These are phyloP conservation scores for Stromatinia cepivora DNA, from an alignment of 2,329 filamentous ascomycete species.

Conservation along the genomic window DNA sequence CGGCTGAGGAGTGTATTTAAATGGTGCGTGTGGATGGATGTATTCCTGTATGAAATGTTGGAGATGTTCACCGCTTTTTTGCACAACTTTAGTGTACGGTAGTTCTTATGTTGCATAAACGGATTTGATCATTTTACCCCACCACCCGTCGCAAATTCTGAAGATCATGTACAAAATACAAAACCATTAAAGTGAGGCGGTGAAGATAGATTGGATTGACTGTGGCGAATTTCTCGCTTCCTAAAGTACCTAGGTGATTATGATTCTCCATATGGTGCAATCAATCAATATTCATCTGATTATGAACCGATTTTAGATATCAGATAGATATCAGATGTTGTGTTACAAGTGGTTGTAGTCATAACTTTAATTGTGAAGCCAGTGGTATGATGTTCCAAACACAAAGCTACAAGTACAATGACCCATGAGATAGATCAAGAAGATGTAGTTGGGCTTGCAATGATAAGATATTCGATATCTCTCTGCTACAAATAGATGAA, in stretches of 20 bases:
- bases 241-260: too few species aligned
- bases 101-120: neutral
- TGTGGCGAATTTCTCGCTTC: neutral
- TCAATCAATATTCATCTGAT: neutral
- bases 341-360: too few species aligned
- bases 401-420: neutral
- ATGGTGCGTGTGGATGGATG: neutral
- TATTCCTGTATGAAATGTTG: neutral
- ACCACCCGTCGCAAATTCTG: neutral
- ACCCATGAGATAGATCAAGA: neutral
- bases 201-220: neutral
- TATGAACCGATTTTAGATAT: too few species aligned
- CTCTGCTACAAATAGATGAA: neutral
- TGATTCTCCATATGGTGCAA: too few species aligned
- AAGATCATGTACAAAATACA: neutral
- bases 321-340: neutral
- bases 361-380: neutral
- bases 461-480: neutral
- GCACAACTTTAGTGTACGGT: slow-evolving; percentile 6
- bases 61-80: slow-evolving; percentile 14
- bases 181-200: neutral
- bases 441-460: neutral
- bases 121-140: neutral
- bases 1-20: neutral
- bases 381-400: neutral